These are phyloP conservation scores for Paramarasmius palmivorus DNA, from an alignment of 1,284 basidiomycete species.

Conservation along the genomic window DNA sequence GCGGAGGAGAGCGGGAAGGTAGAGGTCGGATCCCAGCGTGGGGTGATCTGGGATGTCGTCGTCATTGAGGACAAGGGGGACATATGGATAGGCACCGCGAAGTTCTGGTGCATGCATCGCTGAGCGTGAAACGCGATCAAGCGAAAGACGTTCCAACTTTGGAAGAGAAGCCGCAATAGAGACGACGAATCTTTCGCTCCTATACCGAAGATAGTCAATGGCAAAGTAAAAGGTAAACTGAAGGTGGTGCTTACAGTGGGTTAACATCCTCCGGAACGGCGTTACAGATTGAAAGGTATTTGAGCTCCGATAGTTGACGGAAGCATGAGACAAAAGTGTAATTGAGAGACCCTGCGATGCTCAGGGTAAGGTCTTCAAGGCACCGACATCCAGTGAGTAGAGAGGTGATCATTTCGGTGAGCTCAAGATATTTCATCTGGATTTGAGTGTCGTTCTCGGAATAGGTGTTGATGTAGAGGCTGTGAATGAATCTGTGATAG, in stretches of 20 bases:
- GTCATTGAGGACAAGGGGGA: constrained; percentile 60
- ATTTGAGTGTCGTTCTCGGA: constrained; percentile 9
- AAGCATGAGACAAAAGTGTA: constrained; percentile 55
- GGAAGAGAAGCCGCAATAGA: constrained; percentile 64
- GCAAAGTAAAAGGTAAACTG: constrained; percentile 14
- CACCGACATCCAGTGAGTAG: constrained; percentile 51
- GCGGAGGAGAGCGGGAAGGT: constrained; percentile 62
- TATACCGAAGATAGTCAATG: constrained; percentile 27
- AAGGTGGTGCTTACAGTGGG: constrained; percentile 54
- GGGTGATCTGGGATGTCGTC: constrained; percentile 60
- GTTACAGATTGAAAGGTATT: constrained; percentile 56
- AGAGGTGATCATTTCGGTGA: constrained; percentile 48
- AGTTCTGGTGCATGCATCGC: constrained; percentile 58
- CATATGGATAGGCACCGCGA: constrained; percentile 48
- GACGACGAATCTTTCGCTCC: constrained; percentile 73
- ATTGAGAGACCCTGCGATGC: constrained; percentile 53
- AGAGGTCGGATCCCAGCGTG: constrained; percentile 54
- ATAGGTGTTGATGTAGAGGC: constrained; percentile 47
- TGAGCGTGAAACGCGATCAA: constrained; percentile 68
- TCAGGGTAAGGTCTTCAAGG: constrained; percentile 51
- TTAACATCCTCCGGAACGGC: constrained; percentile 48
- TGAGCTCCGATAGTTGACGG: constrained; percentile 42
- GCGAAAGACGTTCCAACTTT: constrained; percentile 52
- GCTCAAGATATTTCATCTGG: constrained; percentile 17
- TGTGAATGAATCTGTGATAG: constrained; percentile 55